phyloP scores from a whole-genome alignment of 176 grass and related monocot genomes.

The Oryza australiensis region DNA sequence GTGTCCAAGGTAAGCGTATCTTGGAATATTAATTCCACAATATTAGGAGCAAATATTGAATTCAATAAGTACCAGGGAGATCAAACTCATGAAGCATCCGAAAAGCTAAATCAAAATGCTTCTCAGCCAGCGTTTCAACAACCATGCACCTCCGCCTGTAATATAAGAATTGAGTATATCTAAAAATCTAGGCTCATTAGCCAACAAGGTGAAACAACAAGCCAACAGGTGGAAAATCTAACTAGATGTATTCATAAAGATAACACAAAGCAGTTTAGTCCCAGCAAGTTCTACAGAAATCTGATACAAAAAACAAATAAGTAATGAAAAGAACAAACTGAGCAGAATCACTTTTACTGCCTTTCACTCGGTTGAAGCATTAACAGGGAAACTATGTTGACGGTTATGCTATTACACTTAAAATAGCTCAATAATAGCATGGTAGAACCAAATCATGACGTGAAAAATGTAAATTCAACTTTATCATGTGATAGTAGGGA shows the following conservation, averaged over 20 bases:
- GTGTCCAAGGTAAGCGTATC: slow-evolving; percentile 5
- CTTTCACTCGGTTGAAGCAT: background rate
- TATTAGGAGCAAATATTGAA: slow-evolving; percentile 32
- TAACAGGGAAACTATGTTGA: slow-evolving; percentile 12
- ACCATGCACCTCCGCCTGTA: slow-evolving; percentile 88
- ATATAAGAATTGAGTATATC: slow-evolving; percentile 16
- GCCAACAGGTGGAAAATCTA: background rate
- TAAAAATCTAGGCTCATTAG: background rate
- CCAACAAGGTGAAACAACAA: background rate
- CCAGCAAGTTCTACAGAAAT: slow-evolving; percentile 3
- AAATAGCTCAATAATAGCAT: background rate
- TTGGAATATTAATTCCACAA: slow-evolving; percentile 19
- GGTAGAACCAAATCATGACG: slow-evolving; percentile 30
- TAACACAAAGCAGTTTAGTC: slow-evolving; percentile 2
- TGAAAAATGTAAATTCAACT: slow-evolving; percentile 15
- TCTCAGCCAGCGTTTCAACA: slow-evolving; percentile 89
- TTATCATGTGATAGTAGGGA: slow-evolving; percentile 2
- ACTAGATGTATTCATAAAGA: slow-evolving; percentile 6
- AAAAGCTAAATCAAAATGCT: slow-evolving; percentile 96
- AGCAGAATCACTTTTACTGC: background rate
- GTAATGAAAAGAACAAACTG: background rate
- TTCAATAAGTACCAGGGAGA: slow-evolving; percentile 65
- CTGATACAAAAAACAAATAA: background rate
- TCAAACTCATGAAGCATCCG: slow-evolving; percentile 88
- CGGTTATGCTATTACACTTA: background rate